Conservation (phyloP, 2,329 filamentous ascomycete genomes). For the Trichoderma breve region DNA sequence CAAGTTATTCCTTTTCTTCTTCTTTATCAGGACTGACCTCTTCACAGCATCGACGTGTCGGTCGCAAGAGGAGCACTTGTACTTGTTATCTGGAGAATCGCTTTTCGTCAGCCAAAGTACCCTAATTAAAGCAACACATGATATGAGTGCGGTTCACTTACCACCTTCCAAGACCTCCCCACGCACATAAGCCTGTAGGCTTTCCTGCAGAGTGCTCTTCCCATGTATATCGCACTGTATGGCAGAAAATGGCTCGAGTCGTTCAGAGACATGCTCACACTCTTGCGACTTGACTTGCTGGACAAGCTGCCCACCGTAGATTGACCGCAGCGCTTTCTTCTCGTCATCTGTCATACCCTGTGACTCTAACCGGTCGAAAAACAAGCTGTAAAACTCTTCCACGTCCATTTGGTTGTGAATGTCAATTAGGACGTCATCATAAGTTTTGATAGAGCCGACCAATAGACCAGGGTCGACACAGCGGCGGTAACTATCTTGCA, state of each 20-base stretch:
- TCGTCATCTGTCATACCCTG: conserved; percentile 68
- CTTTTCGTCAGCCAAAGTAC: not conserved
- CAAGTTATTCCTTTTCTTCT: not conserved
- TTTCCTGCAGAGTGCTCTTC: conserved; percentile 79
- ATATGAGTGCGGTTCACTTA: conserved; percentile 33
- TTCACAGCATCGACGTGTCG: conserved; percentile 91
- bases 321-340: conserved; percentile 72
- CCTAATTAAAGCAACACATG: not conserved
- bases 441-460: conserved; percentile 74
- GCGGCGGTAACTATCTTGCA: conserved; percentile 79
- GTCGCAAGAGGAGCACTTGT: conserved; percentile 90
- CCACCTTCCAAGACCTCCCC: conserved; percentile 94
- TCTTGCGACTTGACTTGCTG: conserved; percentile 96
- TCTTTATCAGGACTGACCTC: conserved; percentile 46
- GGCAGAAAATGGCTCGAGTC: conserved; percentile 85
- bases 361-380: conserved; percentile 88
- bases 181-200: conserved; percentile 90
- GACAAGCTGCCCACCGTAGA: conserved; percentile 88
- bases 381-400: conserved; percentile 92
- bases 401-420: conserved; percentile 94
- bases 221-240: conserved; percentile 97
- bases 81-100: conserved; percentile 79
- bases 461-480: conserved; percentile 71
- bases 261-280: conserved; percentile 89
- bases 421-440: conserved; percentile 80